phyloP scores from a whole-genome alignment of 129 eudicot species.

The Glebionis coronaria region DNA sequence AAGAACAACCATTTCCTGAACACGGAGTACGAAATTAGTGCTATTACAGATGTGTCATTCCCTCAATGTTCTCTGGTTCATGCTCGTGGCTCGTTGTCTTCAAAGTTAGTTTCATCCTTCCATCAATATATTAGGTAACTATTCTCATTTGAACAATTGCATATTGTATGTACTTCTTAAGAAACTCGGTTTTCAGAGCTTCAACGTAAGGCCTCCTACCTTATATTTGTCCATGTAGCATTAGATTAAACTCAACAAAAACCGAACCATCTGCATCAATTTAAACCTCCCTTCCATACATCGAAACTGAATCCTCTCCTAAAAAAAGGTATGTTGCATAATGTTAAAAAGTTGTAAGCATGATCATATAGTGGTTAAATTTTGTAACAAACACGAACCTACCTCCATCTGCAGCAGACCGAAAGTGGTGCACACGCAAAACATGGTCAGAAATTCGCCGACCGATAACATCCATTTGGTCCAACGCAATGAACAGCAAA shows the following conservation, averaged over 20 bases:
- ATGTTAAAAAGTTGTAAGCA: constrained; percentile 13
- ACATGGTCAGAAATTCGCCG: constrained; percentile 93
- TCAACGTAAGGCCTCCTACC: constrained; percentile 59
- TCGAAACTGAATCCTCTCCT: constrained; percentile 57
- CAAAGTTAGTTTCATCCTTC: too few species aligned
- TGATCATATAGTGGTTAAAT: background rate
- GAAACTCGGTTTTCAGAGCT: too few species aligned
- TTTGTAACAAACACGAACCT: constrained; percentile 1
- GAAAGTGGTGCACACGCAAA: constrained; percentile 87
- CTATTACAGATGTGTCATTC: too few species aligned
- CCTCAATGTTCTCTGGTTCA: too few species aligned
- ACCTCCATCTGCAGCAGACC: constrained; percentile 92
- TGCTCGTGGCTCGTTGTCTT: too few species aligned
- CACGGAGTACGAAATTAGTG: too few species aligned
- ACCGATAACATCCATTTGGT: constrained; percentile 94
- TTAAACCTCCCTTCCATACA: constrained; percentile 71
- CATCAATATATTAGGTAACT: too few species aligned
- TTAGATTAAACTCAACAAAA: constrained; percentile 79
- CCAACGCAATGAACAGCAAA: constrained; percentile 90
- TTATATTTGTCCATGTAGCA: constrained; percentile 72
- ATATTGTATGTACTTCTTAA: too few species aligned
- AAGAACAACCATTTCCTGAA: too few species aligned
- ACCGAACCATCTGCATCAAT: constrained; percentile 59
- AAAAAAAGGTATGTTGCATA: constrained; percentile 24
- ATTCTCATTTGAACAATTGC: too few species aligned